These are phyloP conservation scores for Trypanosoma platydactyli DNA, from an alignment of 208 protist genomes.

Conservation along the genomic window DNA sequence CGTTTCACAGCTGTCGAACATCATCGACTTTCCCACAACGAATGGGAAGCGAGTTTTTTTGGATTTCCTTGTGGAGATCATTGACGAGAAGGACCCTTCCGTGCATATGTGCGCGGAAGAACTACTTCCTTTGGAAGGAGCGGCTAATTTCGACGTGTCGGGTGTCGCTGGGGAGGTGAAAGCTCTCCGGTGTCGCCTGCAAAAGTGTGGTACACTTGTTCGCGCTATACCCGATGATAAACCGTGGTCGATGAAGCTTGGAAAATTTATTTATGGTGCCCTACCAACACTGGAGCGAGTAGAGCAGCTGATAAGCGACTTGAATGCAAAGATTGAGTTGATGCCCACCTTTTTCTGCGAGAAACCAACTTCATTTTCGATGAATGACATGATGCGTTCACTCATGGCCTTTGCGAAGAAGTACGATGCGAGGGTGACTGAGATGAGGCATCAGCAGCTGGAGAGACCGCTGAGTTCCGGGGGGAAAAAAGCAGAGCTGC, in stretches of 20 bases:
- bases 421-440: slow-evolving; percentile 39
- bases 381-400: slow-evolving; percentile 60
- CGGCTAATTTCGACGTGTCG: slow-evolving; percentile 51
- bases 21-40: slow-evolving; percentile 69
- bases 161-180: slow-evolving; percentile 58
- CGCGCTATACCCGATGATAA: slow-evolving; percentile 50
- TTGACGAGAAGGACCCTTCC: slow-evolving; percentile 37
- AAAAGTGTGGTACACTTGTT: slow-evolving; percentile 51
- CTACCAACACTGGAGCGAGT: slow-evolving; percentile 42
- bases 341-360: slow-evolving; percentile 65
- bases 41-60: slow-evolving; percentile 67
- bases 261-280: slow-evolving; percentile 58
- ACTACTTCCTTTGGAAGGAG: slow-evolving; percentile 60
- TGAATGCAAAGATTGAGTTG: slow-evolving; percentile 44
- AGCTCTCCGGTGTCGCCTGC: slow-evolving; percentile 37
- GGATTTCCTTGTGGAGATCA: slow-evolving; percentile 45
- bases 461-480: slow-evolving; percentile 6
- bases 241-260: slow-evolving; percentile 57
- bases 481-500: background rate
- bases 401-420: slow-evolving; percentile 62
- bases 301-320: slow-evolving; percentile 46
- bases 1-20: slow-evolving; percentile 65
- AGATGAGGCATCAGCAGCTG: slow-evolving; percentile 14
- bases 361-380: slow-evolving; percentile 37
- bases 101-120: slow-evolving; percentile 49